A percentile compares a stretch with the other conserved stretches of the same genome.
Evolutionary conservation across 129 eudicot genomes (phyloP).

Genomic region (Arctium lappa): DNA sequence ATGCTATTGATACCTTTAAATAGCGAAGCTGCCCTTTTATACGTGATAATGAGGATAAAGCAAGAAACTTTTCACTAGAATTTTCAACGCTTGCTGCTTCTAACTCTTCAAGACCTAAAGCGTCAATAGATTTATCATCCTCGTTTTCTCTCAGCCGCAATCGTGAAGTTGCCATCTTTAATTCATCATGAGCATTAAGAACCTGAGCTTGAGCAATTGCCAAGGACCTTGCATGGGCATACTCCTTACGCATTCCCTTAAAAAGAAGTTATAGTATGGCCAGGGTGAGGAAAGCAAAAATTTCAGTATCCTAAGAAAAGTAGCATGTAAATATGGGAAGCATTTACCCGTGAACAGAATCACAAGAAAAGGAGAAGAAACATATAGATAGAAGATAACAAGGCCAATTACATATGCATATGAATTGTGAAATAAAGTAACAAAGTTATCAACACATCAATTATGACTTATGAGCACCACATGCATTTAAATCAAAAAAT

Average conservation of each 20-base stretch:
- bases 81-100: constrained; percentile 68
- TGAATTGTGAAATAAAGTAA: not conserved
- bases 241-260: constrained; percentile 93
- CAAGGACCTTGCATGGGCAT: constrained; percentile 76
- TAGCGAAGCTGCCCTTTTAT: constrained; percentile 92
- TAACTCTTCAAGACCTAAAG: constrained; percentile 70
- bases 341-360: too few relatives aligned
- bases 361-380: not conserved
- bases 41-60: constrained; percentile 57
- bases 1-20: constrained; percentile 56
- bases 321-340: not conserved
- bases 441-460: not conserved
- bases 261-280: not conserved
- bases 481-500: not conserved
- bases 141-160: constrained; percentile 70
- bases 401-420: not conserved
- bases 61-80: constrained; percentile 77
- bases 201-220: constrained; percentile 93
- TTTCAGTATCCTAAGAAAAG: not conserved
- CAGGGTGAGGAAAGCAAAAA: not conserved
- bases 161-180: constrained; percentile 94
- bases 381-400: too few relatives aligned
- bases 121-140: constrained; percentile 76
- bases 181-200: constrained; percentile 95
- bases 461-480: not conserved